Base-by-base conservation (phyloP, 164 flowering plant species). In the Dillenia turbinata region DNA sequence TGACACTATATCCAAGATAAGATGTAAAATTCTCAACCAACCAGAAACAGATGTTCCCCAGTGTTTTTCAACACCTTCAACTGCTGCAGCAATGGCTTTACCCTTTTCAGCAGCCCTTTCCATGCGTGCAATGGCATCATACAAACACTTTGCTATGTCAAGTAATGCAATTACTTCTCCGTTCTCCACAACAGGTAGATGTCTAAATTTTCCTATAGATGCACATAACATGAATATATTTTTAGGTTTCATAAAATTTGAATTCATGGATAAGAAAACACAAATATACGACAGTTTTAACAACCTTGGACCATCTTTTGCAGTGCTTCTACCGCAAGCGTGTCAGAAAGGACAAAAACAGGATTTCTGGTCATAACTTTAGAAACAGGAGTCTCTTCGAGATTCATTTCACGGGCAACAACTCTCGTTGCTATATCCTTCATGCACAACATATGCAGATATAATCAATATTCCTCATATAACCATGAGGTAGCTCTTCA, bases 71-170 rank as follows among this genome's bases (percentile, higher is more conserved):
- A 92, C 97, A 58, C 97, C 97, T 85, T 95, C 99, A 74, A 95
- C 97, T 59, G 99, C 97, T 57, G 97, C 97, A 48, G 97, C 99
- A 79, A 95, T 92, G 47, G 99, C 97, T 73, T 92, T 95, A 48
- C 97, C 99, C 65, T 95, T 95, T 70, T 95, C 97, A 68, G 97
- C 93, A 47, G 97, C 97, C 77, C 99, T 86, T 69, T 95, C 99
- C 92, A 95, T 78, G 24, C 99, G 90, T 55, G 97, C 99, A 79
- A 95, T 95, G 49, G 97, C 99, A 87, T 95, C 99, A 68, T 95
- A 95, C 44, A 95, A 71, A 67, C 99, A 95, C 77, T 95, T 95
- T 43, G 99, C 93, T 73, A 95, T 95, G 66, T 92, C 97, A 40
- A 95, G 97, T 71, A 95, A 75, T 52, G 97, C 97, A 81, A 95